Percentiles rank a stretch among this genome's conserved stretches.
Conservation (phyloP, 179 eudicot species). For the Camellia oleifera region DNA sequence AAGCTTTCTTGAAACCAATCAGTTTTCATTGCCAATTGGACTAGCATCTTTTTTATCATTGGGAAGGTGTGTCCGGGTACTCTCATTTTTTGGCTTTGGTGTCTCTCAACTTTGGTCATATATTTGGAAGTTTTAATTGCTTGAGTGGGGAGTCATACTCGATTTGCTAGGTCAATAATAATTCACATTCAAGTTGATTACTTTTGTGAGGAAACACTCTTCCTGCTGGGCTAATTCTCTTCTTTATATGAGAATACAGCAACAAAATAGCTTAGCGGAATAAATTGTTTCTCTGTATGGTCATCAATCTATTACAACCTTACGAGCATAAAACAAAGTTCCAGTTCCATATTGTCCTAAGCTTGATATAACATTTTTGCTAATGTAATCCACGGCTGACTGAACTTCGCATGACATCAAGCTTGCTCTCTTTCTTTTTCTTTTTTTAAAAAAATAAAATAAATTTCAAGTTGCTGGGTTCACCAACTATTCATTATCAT, state of each 20-base stretch:
- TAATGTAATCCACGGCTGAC: background rate
- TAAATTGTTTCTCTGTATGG: background rate
- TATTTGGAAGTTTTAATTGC: background rate
- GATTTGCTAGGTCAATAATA: background rate
- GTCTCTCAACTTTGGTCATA: background rate
- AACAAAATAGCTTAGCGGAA: background rate
- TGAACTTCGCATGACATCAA: background rate
- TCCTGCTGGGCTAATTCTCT: background rate
- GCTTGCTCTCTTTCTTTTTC: background rate
- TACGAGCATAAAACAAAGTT: background rate
- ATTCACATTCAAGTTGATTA: background rate
- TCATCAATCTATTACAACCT: background rate
- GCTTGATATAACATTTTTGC: background rate
- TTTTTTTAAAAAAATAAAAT: too few species aligned
- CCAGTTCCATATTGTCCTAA: background rate
- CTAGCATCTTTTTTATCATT: conserved; percentile 54
- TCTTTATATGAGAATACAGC: background rate
- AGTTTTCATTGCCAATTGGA: conserved; percentile 43
- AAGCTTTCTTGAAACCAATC: conserved; percentile 45
- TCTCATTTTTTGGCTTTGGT: background rate
- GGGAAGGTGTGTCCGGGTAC: conserved; percentile 45
- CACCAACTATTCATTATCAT: background rate
- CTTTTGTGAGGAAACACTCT: background rate
- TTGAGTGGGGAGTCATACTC: background rate
- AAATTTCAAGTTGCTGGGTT: background rate